Percentiles rank a stretch among this genome's conserved stretches.
Conservation (phyloP, 306 rosid species). For the Gastrolobium bilobum region DNA sequence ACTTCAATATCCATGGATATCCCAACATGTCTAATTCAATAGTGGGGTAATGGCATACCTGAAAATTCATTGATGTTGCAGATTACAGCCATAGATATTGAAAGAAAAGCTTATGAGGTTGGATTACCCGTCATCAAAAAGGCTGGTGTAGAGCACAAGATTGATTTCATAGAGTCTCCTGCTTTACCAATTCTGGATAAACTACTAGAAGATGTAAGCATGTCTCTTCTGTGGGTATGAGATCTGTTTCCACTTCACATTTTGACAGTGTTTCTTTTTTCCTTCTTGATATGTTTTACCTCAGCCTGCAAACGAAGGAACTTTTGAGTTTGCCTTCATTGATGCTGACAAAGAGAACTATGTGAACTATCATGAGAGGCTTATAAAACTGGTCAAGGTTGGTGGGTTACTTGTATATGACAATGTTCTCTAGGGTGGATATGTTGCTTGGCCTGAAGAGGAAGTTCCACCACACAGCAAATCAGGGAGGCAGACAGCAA, state of each 20-base stretch:
- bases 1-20: not conserved
- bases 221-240: conserved; percentile 6
- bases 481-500: conserved; percentile 3
- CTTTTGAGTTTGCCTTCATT: conserved; percentile 57
- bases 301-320: conserved; percentile 54
- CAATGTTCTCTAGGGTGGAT: conserved; percentile 59
- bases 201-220: conserved; percentile 60
- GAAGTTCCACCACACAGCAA: conserved; percentile 39
- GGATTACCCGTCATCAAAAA: conserved; percentile 68
- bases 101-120: conserved; percentile 60
- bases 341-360: conserved; percentile 66
- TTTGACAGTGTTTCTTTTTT: too few species aligned
- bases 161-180: conserved; percentile 62
- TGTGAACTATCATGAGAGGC: conserved; percentile 59
- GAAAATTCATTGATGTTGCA: conserved; percentile 34
- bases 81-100: conserved; percentile 68
- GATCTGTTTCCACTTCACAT: not conserved
- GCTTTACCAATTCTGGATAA: conserved; percentile 67
- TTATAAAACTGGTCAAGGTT: conserved; percentile 55
- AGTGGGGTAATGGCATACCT: not conserved
- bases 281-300: not conserved
- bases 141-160: conserved; percentile 77
- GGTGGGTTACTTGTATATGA: conserved; percentile 64
- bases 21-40: not conserved
- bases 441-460: conserved; percentile 56